Evolutionary conservation across 1,284 basidiomycete genomes (phyloP).

Genomic region (Xanthoconium separans): DNA sequence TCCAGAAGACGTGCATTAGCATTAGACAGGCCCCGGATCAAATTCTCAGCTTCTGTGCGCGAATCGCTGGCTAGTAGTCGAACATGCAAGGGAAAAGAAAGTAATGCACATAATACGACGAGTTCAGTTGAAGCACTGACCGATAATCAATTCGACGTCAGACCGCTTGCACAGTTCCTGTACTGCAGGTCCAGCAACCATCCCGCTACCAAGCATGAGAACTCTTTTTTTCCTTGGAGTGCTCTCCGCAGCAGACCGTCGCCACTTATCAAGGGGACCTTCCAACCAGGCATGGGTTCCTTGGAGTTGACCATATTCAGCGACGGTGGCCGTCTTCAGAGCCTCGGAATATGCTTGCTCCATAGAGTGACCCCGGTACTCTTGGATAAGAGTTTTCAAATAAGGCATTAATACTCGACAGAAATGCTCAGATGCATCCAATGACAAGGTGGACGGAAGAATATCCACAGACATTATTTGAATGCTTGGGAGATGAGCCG

Average conservation of each 20-base stretch:
- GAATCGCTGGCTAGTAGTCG: constrained; percentile 69
- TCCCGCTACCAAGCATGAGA: constrained; percentile 86
- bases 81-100: background rate
- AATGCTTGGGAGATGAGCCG: constrained; percentile 51
- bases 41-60: constrained; percentile 54
- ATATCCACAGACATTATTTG: constrained; percentile 89
- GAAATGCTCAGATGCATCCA: constrained; percentile 80
- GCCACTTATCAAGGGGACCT: constrained; percentile 48
- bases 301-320: constrained; percentile 56
- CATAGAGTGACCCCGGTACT: constrained; percentile 31
- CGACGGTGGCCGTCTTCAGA: constrained; percentile 69
- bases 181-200: constrained; percentile 86
- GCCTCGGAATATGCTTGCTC: constrained; percentile 39
- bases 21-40: constrained; percentile 55
- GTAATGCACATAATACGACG: constrained; percentile 10
- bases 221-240: constrained; percentile 59
- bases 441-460: constrained; percentile 78
- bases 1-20: constrained; percentile 65
- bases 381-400: constrained; percentile 54
- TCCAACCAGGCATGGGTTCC: constrained; percentile 61
- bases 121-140: constrained; percentile 45
- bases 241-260: constrained; percentile 11
- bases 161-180: constrained; percentile 61
- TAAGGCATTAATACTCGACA: constrained; percentile 68
- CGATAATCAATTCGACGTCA: constrained; percentile 72